These are phyloP conservation scores for Aspergillus affinis DNA, from an alignment of 495 filamentous ascomycete genomes.

Conservation along the genomic window DNA sequence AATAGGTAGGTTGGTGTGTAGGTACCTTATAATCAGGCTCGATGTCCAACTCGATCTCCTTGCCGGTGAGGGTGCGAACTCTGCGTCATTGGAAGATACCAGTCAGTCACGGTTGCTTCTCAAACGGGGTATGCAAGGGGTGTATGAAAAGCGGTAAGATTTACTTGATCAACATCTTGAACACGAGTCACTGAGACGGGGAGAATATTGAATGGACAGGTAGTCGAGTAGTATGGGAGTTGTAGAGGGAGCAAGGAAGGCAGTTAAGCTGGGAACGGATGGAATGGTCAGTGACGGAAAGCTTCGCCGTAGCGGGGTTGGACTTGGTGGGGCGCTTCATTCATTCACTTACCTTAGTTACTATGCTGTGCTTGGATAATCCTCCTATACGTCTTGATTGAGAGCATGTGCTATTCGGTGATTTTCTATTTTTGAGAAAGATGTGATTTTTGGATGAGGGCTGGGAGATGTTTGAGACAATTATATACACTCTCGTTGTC, in stretches of 20 bases:
- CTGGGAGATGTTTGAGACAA: too few relatives aligned
- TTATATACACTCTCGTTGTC: too few relatives aligned
- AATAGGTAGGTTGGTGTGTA: conserved; percentile 5
- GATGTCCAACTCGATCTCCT: conserved; percentile 98
- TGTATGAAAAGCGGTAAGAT: conserved; percentile 8
- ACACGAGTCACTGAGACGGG: neutral
- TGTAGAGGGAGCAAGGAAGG: neutral
- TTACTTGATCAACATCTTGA: conserved; percentile 53
- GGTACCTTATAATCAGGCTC: conserved; percentile 86
- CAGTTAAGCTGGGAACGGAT: neutral
- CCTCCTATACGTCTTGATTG: neutral
- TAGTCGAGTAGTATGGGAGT: neutral
- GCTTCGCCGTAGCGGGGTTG: conserved; percentile 18
- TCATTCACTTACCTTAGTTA: neutral
- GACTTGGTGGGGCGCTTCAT: conserved; percentile 19
- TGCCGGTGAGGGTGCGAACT: conserved; percentile 96
- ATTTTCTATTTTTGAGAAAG: neutral
- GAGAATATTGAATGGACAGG: neutral
- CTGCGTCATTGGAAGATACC: conserved; percentile 42
- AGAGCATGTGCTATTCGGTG: too few relatives aligned
- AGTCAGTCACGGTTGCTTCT: conserved; percentile 8
- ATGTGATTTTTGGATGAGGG: neutral
- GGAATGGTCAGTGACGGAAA: conserved; percentile 12
- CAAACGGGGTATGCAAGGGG: neutral
- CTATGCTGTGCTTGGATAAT: neutral